Percentiles rank a stretch among this genome's conserved stretches.
phyloP scores from a whole-genome alignment of 208 protist genomes.

The Wallacemonas sp. region DNA sequence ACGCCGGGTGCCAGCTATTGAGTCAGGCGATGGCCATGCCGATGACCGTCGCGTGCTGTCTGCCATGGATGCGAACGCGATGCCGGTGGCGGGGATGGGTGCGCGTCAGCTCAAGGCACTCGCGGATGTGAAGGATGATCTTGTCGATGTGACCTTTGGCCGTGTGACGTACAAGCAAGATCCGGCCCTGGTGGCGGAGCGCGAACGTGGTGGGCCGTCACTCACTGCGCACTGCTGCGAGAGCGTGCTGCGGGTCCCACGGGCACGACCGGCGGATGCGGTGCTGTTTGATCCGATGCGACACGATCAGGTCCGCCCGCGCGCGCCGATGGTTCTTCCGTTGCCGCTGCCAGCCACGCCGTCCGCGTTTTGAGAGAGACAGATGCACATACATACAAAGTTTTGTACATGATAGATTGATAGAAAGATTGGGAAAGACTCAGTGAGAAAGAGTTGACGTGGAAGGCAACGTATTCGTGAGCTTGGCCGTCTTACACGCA shows the following conservation, averaged over 20 bases:
- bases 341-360: conserved; percentile 76
- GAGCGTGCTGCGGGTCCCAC: conserved; percentile 41
- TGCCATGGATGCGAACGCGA: background rate
- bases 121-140: conserved; percentile 40
- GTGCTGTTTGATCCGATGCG: conserved; percentile 63
- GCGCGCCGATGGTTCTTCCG: conserved; percentile 51
- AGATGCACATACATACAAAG: conserved; percentile 23
- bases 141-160: conserved; percentile 61
- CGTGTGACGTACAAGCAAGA: conserved; percentile 60
- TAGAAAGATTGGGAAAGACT: conserved; percentile 7
- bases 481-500: no score
- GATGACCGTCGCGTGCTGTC: background rate
- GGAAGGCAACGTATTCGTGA: background rate
- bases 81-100: background rate
- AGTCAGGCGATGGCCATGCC: background rate
- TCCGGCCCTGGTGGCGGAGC: conserved; percentile 67
- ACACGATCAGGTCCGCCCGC: conserved; percentile 21
- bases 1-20: background rate
- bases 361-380: conserved; percentile 55
- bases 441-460: background rate
- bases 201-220: conserved; percentile 60
- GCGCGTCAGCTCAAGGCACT: background rate
- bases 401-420: conserved; percentile 3
- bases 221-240: conserved; percentile 61
- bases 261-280: conserved; percentile 17